A percentile compares a stretch with the other conserved stretches of the same genome.
These are phyloP conservation scores for Nothophaeocryptopus gaeumannii DNA, from an alignment of 2,329 filamentous ascomycete genomes.

Conservation along the genomic window DNA sequence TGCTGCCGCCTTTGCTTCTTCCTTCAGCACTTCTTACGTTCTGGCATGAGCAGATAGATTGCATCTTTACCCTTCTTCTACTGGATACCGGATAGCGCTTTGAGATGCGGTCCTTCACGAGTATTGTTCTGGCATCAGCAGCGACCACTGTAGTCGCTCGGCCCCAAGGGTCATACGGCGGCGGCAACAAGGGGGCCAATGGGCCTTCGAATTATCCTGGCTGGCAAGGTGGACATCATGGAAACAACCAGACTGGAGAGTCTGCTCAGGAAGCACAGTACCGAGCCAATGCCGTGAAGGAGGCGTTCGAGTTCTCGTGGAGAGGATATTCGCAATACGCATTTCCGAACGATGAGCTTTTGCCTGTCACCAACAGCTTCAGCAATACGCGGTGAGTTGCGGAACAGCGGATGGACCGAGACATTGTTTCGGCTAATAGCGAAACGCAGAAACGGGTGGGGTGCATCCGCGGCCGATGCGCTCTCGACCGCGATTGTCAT, in stretches of 20 bases:
- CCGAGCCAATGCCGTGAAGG: constrained; percentile 59
- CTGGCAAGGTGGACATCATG: constrained; percentile 5
- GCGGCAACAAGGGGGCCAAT: too few relatives aligned
- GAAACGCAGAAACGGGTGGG: constrained; percentile 67
- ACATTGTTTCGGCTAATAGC: too few relatives aligned
- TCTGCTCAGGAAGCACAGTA: constrained; percentile 16
- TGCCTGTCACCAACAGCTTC: constrained; percentile 63
- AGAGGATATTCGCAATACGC: constrained; percentile 56
- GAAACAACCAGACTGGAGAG: constrained; percentile 7
- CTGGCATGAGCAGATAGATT: too few relatives aligned
- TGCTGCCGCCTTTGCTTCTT: too few relatives aligned
- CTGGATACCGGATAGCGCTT: too few relatives aligned
- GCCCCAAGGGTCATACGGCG: too few relatives aligned
- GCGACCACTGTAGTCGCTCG: too few relatives aligned
- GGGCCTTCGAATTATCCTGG: constrained; percentile 4
- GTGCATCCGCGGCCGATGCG: constrained; percentile 78
- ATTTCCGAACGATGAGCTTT: constrained; percentile 48
- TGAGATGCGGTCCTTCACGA: too few relatives aligned
- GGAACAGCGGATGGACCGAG: constrained; percentile 23
- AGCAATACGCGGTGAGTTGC: constrained; percentile 53
- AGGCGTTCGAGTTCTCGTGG: constrained; percentile 70
- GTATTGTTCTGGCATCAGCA: too few relatives aligned
- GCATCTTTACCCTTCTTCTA: too few relatives aligned
- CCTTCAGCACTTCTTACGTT: too few relatives aligned
- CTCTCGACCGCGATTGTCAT: constrained; percentile 79